Conservation (phyloP, 2,329 filamentous ascomycete genomes). For the Cercospora sojina region DNA sequence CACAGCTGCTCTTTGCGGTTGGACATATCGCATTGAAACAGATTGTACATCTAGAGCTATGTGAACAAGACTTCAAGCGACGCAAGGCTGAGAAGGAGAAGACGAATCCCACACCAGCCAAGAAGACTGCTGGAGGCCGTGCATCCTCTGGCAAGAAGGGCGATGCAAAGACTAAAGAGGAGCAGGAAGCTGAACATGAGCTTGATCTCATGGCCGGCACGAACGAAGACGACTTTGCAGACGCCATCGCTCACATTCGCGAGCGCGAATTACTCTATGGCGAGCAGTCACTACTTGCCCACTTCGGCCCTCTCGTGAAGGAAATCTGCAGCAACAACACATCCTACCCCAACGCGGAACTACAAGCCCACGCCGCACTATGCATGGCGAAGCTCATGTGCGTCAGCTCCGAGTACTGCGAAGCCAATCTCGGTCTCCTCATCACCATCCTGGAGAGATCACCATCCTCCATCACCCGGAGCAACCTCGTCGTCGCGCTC, state of each 20-base stretch:
- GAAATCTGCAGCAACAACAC: slow-evolving; percentile 96
- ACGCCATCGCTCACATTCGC: slow-evolving; percentile 79
- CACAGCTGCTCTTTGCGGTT: slow-evolving; percentile 90
- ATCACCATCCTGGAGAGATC: slow-evolving; percentile 98
- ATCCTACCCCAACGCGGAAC: slow-evolving; percentile 79
- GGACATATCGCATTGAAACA: slow-evolving; percentile 98
- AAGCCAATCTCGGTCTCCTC: slow-evolving; percentile 83
- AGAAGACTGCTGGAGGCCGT: slow-evolving; percentile 36
- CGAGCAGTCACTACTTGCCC: slow-evolving; percentile 76
- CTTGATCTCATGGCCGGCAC: slow-evolving; percentile 95
- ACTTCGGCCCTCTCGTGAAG: slow-evolving; percentile 86
- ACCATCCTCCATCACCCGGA: slow-evolving; percentile 85
- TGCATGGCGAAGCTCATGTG: slow-evolving; percentile 99
- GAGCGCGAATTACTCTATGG: slow-evolving; percentile 84
- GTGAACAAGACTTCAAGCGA: slow-evolving; percentile 95
- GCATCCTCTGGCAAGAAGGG: slow-evolving; percentile 40
- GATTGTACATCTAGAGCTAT: slow-evolving; percentile 96
- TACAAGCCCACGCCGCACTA: slow-evolving; percentile 89
- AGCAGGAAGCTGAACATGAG: slow-evolving; percentile 71
- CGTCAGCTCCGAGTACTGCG: slow-evolving; percentile 93
- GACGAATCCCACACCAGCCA: slow-evolving; percentile 40
- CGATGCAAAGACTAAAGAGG: slow-evolving; percentile 52
- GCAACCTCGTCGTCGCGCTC: slow-evolving; percentile 93
- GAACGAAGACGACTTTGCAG: slow-evolving; percentile 88
- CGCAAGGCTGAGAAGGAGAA: slow-evolving; percentile 89